Base-by-base conservation (phyloP, 1,284 basidiomycete species). In the Irpex lacteus region DNA sequence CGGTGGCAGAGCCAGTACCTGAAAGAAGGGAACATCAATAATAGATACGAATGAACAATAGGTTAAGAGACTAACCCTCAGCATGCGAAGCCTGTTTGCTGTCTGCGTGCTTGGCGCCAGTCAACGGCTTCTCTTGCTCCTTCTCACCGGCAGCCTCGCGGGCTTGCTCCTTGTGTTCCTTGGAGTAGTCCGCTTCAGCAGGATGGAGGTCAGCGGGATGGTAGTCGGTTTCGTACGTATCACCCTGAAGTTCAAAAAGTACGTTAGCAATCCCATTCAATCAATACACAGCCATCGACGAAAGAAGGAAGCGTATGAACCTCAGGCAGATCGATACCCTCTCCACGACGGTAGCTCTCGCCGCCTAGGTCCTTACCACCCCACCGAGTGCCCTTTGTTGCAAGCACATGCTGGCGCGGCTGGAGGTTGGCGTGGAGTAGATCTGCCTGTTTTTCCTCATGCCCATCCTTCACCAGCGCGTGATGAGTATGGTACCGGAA, bases 171-270 rank as follows among this genome's bases (percentile, higher is more conserved):
- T 54, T 60, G 15, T 60, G 59, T 36, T 60, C 52, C 54, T 59
- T 44, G 9, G 60, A 64, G 50, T 55, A 44, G 32, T 62, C 55
- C 40, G 37, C 18, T 11, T 18, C 15, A 2, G 36, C 59, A 44
- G 74, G 74, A 59, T 73, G 72, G 18, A 74, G 63, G 59, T 68
- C 53, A 0, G 75, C 69, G 8, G 75, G 74, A 65, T 76, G 75
- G 66, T 76, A 76, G 63, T 70, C 68, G 0, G 70, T 70, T 19
- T 73, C 70, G 56, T 73, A 73, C 2, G 66, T 71, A 2, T 61
- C 60, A 15, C 67, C 72, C 73, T 74, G 62, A 63, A 6, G 3
- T 2, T n/a, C 36, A 15, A 9, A 52, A 11, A 37, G 50, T n/a
- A 47, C 3, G 52, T 66, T 52, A 66, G 62, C 53, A 44, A 19